phyloP scores from a whole-genome alignment of 2,329 filamentous ascomycete species.

The Pseudogymnoascus sp. region DNA sequence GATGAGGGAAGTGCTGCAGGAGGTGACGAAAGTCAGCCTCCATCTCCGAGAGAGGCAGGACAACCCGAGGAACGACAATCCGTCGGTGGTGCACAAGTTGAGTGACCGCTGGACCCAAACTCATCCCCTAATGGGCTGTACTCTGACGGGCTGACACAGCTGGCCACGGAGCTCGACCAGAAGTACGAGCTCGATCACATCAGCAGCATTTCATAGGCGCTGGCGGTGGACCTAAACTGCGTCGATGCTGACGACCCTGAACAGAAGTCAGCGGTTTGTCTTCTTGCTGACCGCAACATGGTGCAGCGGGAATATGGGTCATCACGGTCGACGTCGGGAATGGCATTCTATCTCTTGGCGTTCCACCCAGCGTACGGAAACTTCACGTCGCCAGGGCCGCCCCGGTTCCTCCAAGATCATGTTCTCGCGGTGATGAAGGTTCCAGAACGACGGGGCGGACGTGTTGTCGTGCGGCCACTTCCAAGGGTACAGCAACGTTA shows the following conservation, averaged over 20 bases:
- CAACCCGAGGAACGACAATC: too few species aligned
- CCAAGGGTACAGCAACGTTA: too few species aligned
- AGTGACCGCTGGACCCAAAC: not conserved
- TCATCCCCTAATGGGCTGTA: not conserved
- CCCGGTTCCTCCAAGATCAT: too few species aligned
- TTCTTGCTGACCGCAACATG: not conserved
- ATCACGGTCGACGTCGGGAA: not conserved
- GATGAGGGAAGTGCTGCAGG: not conserved
- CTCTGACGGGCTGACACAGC: not conserved
- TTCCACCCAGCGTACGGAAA: not conserved
- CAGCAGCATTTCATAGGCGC: not conserved
- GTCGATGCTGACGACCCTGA: not conserved
- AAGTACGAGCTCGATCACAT: not conserved
- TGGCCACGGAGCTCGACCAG: not conserved
- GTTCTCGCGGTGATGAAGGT: too few species aligned
- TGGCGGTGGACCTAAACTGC: not conserved
- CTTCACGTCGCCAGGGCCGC: not conserved
- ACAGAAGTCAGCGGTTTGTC: not conserved
- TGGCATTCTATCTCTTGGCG: not conserved
- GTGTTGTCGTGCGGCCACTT: too few species aligned
- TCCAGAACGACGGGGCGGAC: too few species aligned
- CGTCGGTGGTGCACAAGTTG: not conserved
- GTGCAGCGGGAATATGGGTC: too few species aligned
- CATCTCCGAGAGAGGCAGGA: not conserved
- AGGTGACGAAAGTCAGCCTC: not conserved